Base-by-base conservation (phyloP, 768 basidiomycete genomes). In the Strobilomyces echinocephalus region DNA sequence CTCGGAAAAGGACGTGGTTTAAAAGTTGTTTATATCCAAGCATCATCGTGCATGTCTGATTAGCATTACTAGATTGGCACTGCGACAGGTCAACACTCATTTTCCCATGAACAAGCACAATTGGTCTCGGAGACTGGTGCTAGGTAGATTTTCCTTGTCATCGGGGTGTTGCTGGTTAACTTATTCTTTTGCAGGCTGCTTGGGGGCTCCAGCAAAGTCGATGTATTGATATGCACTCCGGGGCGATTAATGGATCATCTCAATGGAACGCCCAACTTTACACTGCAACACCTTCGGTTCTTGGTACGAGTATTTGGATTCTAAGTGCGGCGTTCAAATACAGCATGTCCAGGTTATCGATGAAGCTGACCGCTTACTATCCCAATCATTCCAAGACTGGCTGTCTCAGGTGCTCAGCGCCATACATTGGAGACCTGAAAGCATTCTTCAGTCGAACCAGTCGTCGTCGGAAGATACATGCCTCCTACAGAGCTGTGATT, bases 371-470 rank as follows among this genome's bases (percentile, higher is more conserved):
- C 82, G 94, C n/a, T 78, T 99, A 0, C 78, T 99, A 9, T 87
- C 89, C 10, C 94, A 97, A 67, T 92, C 91, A 1, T 98, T 97
- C 72, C 94, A 98, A 69, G 90, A 92, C 66, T 99, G 95, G 95
- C 74, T 98, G 3, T 79, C 81, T 7, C 84, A 85, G 63, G 88
- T 98, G 4, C 74, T 97, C 8, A 72, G 79, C n/a, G 91, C 91
- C 8, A 88, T 84, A 10, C 79, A 72, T 35, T 74, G 77, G 67
- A 58, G 76, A 64, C 53, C 59, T 18, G 46, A 52, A 21, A 53
- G 31, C 26, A 18, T 34, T 14, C 40, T 47, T 15, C 45, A 34
- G 5, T 52, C 47, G 10, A 44, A 42, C 34, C 30, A 53, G 53
- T 15, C 44, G 42, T 31, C 55, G 46, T 41, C 45, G 34, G 34